Percentiles rank a stretch among this genome's conserved stretches.
These are phyloP conservation scores for Scutellaria baicalensis DNA, from an alignment of 257 asterid genomes.

Conservation along the genomic window DNA sequence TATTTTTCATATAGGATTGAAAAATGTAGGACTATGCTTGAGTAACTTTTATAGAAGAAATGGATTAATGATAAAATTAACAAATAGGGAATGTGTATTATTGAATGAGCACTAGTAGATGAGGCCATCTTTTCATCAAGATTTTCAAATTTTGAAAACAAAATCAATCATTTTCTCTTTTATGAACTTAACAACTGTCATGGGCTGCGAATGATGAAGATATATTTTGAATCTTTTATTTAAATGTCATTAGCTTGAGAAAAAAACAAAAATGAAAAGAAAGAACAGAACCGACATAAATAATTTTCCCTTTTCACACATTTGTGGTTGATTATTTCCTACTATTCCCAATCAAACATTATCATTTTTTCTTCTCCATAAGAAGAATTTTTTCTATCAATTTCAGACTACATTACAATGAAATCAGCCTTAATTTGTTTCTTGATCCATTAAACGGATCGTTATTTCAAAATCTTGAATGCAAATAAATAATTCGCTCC, in stretches of 20 bases:
- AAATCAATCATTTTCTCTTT: not conserved
- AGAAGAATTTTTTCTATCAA: no score
- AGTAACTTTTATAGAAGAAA: not conserved
- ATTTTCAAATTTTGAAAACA: conserved; percentile 7
- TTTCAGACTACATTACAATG: not conserved
- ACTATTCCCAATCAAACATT: no score
- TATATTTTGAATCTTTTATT: not conserved
- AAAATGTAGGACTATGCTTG: no score
- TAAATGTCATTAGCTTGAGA: conserved; percentile 3
- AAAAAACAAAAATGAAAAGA: not conserved
- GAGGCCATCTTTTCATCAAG: not conserved
- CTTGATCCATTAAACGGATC: no score
- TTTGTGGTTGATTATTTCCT: not conserved
- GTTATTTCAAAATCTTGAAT: no score
- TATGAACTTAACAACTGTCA: conserved; percentile 17
- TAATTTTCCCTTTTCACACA: not conserved
- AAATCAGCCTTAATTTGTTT: not conserved
- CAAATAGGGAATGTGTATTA: not conserved
- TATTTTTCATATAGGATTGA: no score
- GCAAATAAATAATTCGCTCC: no score
- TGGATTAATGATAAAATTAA: not conserved
- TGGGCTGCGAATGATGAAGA: conserved; percentile 11
- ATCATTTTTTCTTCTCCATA: no score
- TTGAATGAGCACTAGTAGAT: not conserved
- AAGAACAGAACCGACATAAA: not conserved